phyloP scores from a whole-genome alignment of 305 asterid genomes.

The Fraxinus paxiana region DNA sequence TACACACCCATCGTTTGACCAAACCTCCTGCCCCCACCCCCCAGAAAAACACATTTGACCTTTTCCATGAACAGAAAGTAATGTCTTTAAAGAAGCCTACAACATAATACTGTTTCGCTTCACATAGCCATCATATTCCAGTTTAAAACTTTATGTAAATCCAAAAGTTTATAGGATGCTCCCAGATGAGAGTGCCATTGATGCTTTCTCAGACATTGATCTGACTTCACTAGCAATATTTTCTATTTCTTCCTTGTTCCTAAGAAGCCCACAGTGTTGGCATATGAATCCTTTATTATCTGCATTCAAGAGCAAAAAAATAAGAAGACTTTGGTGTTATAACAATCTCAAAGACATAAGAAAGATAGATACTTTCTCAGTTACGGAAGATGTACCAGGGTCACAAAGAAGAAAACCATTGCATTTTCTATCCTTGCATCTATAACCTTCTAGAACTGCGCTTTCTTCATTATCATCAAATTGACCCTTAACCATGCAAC shows the following conservation, averaged over 20 bases:
- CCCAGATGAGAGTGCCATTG: slow-evolving; percentile 44
- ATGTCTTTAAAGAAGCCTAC: not conserved
- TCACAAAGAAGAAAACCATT: slow-evolving; percentile 69
- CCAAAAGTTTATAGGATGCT: slow-evolving; percentile 54
- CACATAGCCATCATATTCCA: not conserved
- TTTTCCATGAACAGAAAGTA: not conserved
- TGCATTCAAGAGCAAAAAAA: slow-evolving; percentile 32
- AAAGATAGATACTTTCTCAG: slow-evolving; percentile 14
- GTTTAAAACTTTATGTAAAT: not conserved
- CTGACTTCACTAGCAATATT: slow-evolving; percentile 41
- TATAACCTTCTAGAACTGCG: slow-evolving; percentile 85
- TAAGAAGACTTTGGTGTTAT: slow-evolving; percentile 13
- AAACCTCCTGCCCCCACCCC: not conserved
- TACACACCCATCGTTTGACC: not conserved
- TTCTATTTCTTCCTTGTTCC: slow-evolving; percentile 69
- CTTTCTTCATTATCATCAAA: slow-evolving; percentile 76
- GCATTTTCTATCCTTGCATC: slow-evolving; percentile 62
- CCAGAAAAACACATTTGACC: not conserved
- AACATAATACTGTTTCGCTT: not conserved
- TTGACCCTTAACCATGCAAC: slow-evolving; percentile 54
- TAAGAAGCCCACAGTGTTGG: slow-evolving; percentile 74
- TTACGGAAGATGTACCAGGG: slow-evolving; percentile 42
- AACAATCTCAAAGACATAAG: not conserved
- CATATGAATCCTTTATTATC: slow-evolving; percentile 72
- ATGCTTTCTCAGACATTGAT: slow-evolving; percentile 54